These are phyloP conservation scores for Cucurbita moschata DNA, from an alignment of 306 rosid genomes.

Conservation along the genomic window DNA sequence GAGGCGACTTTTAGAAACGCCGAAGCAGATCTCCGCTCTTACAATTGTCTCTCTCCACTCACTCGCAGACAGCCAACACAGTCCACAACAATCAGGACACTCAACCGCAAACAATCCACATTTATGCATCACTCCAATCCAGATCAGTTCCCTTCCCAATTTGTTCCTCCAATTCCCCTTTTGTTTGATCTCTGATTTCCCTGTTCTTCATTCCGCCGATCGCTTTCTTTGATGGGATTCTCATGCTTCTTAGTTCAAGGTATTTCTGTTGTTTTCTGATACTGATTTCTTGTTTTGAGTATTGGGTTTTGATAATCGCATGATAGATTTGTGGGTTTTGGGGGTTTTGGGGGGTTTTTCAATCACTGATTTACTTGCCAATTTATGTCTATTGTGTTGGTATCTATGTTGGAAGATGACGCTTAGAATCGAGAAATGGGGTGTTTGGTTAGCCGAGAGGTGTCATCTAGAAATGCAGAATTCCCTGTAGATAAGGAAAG, in stretches of 20 bases:
- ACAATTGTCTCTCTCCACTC: background rate
- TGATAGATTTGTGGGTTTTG: background rate
- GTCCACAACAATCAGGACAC: background rate
- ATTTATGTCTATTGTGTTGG: background rate
- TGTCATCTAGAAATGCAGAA: conserved; percentile 17
- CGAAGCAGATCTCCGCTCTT: conserved; percentile 2
- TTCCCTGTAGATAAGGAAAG: conserved; percentile 33
- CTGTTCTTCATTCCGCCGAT: background rate
- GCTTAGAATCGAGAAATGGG: conserved; percentile 47
- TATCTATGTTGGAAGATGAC: conserved; percentile 7
- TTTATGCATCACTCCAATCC: background rate
- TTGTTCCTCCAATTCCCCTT: background rate
- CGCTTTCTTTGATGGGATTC: background rate
- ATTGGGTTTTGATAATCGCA: background rate
- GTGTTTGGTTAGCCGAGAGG: conserved; percentile 46
- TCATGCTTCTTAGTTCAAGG: background rate
- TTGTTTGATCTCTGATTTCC: background rate
- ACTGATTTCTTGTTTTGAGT: background rate
- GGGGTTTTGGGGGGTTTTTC: background rate
- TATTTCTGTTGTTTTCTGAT: background rate
- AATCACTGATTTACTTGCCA: background rate
- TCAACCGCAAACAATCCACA: background rate
- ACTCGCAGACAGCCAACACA: background rate
- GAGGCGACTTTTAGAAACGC: conserved; percentile 1
- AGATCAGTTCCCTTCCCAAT: background rate